Evolutionary conservation across 2,329 filamentous ascomycete species (phyloP), one percentile per base, ranked within the genome.

Genomic region (Pseudocercospora musae): DNA sequence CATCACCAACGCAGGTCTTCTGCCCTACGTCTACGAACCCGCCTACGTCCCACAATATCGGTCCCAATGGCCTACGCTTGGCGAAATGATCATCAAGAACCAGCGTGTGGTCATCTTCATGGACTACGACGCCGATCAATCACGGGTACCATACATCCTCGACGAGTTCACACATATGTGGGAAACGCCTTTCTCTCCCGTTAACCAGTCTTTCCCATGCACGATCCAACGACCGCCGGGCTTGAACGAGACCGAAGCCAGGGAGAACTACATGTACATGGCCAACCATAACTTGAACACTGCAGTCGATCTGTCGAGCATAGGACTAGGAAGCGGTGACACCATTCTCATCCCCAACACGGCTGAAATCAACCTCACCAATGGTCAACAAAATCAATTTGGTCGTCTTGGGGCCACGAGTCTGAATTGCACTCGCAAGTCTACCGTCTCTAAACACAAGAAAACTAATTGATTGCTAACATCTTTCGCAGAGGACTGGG

Each of bases 231-330:
- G 93, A 0, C 92, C 93, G 0, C 91, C 91, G 0, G 79, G 84
- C 48, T 78, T 96, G 61, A 71, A 74, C 0, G 77, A 82, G 1
- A 81, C 85, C 7, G 83, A 85, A 2, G 74, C 75, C 15, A 73
- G 73, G 0, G 79, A 80, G 62, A 80, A 87, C 29, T 83, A 87
- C 48, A 82, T 96, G 77, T 96, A 93, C 74, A 83, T 96, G 72
- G 85, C 89, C 71, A 97, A 97, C 77, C 93, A 97, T 79, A 97
- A 97, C 74, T 83, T 96, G 62, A 96, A 96, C 75, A 83, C 89
- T 62, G 83, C 92, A 68, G 84, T 96, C 65, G 84, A 84, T 58
- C 77, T 96, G 37, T 66, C 66, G 10, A 65, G 68, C 13, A 31
- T 74, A 13, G 85, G 87, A 2, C 86, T 85, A 29, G 57, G 57